These are phyloP conservation scores for Alternaria atra DNA, from an alignment of 2,329 filamentous ascomycete species.

Conservation along the genomic window DNA sequence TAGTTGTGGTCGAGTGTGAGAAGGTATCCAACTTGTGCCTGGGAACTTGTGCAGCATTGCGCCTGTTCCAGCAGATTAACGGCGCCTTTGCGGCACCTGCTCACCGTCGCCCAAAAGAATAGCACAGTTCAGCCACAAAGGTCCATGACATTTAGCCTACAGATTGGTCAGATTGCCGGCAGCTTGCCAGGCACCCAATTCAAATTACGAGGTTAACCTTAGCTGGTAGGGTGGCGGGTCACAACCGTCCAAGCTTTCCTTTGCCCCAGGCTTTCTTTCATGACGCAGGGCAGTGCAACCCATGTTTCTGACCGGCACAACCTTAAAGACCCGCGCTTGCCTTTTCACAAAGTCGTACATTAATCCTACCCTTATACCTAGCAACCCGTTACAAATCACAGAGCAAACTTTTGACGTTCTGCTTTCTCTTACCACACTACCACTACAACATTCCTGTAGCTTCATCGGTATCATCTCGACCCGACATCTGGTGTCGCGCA, in stretches of 20 bases:
- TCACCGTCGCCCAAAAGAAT: not conserved
- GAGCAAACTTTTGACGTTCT: slow-evolving; percentile 5
- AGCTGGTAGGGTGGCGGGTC: slow-evolving; percentile 9
- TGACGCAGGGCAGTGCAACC: slow-evolving; percentile 27
- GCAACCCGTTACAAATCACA: slow-evolving; percentile 14
- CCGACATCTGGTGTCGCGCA: slow-evolving; percentile 11
- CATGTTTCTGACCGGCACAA: not conserved
- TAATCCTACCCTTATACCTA: slow-evolving; percentile 4
- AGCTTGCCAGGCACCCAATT: slow-evolving; percentile 3
- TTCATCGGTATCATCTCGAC: not conserved
- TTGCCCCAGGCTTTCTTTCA: slow-evolving; percentile 16
- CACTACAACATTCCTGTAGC: not conserved
- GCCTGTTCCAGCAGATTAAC: slow-evolving; percentile 8
- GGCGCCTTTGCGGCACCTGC: slow-evolving; percentile 10
- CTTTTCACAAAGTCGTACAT: slow-evolving; percentile 1
- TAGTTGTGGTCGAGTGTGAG: not conserved
- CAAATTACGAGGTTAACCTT: slow-evolving; percentile 3
- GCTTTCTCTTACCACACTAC: not conserved
- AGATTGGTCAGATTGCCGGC: slow-evolving; percentile 5
- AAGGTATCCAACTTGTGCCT: not conserved
- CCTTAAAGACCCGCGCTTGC: slow-evolving; percentile 21
- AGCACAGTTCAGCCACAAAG: slow-evolving; percentile 1
- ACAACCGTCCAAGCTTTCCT: slow-evolving; percentile 3
- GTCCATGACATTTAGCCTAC: not conserved
- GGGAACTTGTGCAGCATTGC: slow-evolving; percentile 3